Percentiles rank a stretch among this genome's conserved stretches.
These are phyloP conservation scores for Saururus chinensis DNA, from an alignment of 164 flowering plant species.

Conservation along the genomic window DNA sequence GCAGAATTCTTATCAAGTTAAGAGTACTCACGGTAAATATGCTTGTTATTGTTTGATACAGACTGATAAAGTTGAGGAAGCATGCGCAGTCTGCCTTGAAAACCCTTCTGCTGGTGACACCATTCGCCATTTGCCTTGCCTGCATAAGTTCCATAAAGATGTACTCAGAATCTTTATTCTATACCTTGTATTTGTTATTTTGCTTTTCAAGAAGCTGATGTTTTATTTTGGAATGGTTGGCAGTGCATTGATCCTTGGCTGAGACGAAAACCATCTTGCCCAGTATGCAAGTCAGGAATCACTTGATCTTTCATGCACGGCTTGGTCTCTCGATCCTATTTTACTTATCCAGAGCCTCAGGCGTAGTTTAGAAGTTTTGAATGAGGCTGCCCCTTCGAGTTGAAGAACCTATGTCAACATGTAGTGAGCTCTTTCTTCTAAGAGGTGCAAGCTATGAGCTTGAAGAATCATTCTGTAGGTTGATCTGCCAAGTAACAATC, in stretches of 20 bases:
- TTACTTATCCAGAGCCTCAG: background rate
- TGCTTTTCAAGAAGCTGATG: background rate
- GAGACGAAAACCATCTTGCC: slow-evolving; percentile 67
- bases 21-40: background rate
- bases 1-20: background rate
- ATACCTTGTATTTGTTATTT: background rate
- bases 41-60: slow-evolving; percentile 17
- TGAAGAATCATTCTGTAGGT: too few relatives aligned
- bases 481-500: too few relatives aligned
- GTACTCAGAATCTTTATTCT: slow-evolving; percentile 22
- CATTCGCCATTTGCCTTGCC: slow-evolving; percentile 92
- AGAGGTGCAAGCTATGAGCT: too few relatives aligned
- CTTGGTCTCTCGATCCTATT: background rate
- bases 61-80: slow-evolving; percentile 54
- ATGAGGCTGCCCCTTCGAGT: too few relatives aligned
- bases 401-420: too few relatives aligned
- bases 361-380: too few relatives aligned
- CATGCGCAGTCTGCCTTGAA: slow-evolving; percentile 87
- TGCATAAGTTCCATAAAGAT: slow-evolving; percentile 96
- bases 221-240: slow-evolving; percentile 6
- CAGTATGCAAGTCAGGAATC: slow-evolving; percentile 78
- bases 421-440: too few relatives aligned
- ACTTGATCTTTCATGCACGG: slow-evolving; percentile 17
- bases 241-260: slow-evolving; percentile 99
- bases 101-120: slow-evolving; percentile 63